Percentiles rank a stretch among this genome's conserved stretches.
These are phyloP conservation scores for Triticum aestivum DNA, from an alignment of 176 grass and related monocot genomes.

Conservation along the genomic window DNA sequence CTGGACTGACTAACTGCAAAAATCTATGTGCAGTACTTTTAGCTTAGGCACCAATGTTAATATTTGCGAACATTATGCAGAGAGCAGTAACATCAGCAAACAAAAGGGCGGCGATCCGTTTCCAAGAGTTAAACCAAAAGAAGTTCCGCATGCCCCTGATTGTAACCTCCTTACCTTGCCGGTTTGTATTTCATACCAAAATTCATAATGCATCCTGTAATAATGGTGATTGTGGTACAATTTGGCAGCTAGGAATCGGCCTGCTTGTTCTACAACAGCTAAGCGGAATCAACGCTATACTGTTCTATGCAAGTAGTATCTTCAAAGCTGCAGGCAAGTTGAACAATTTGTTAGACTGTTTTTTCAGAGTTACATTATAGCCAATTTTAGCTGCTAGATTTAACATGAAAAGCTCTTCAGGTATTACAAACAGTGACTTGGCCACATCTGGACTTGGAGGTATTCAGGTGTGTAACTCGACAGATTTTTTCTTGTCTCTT, in stretches of 20 bases:
- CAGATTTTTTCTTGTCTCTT: not conserved
- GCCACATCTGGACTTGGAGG: slow-evolving; percentile 92
- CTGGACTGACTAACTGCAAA: not conserved
- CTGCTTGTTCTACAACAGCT: slow-evolving; percentile 88
- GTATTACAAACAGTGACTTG: slow-evolving; percentile 82
- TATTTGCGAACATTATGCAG: slow-evolving; percentile 34
- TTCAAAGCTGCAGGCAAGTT: slow-evolving; percentile 82
- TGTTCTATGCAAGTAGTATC: slow-evolving; percentile 90
- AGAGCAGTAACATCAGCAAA: slow-evolving; percentile 69
- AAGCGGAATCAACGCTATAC: slow-evolving; percentile 81
- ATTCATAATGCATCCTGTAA: not conserved
- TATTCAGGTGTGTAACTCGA: slow-evolving; percentile 67
- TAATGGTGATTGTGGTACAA: not conserved
- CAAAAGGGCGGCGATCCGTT: slow-evolving; percentile 75
- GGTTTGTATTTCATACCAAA: not conserved
- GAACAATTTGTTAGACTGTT: not conserved
- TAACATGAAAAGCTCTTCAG: slow-evolving; percentile 49
- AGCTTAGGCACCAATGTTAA: not conserved
- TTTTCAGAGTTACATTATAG: not conserved
- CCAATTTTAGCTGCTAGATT: not conserved
- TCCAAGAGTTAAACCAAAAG: slow-evolving; percentile 85
- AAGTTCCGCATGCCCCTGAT: slow-evolving; percentile 75
- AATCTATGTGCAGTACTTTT: not conserved
- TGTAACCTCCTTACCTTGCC: slow-evolving; percentile 30
- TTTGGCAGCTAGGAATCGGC: slow-evolving; percentile 73